Percentiles rank a stretch among this genome's conserved stretches.
Evolutionary conservation across 371 early-diverging fungal genomes (phyloP).

Genomic region (Saksenaea vasiformis): DNA sequence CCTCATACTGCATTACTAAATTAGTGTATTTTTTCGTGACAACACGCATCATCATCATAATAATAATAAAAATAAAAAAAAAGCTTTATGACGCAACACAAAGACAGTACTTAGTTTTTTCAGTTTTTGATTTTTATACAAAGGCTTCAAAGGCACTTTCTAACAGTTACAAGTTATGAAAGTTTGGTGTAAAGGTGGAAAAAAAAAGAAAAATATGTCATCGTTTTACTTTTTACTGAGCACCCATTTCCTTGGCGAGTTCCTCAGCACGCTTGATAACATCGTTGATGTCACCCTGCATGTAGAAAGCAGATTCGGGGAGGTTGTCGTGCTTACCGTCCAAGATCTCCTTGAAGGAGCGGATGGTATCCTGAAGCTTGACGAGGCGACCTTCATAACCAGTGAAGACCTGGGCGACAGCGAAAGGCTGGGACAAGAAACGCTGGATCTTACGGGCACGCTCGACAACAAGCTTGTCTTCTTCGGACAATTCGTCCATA

Average conservation of each 20-base stretch:
- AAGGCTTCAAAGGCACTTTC: conserved; percentile 1
- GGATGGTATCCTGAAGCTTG: conserved; percentile 91
- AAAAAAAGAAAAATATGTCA: background rate
- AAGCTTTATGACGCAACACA: background rate
- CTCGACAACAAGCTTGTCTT: conserved; percentile 97
- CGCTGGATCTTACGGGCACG: conserved; percentile 94
- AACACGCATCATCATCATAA: background rate
- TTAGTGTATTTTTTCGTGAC: background rate
- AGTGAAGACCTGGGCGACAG: conserved; percentile 97
- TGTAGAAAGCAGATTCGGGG: conserved; percentile 96
- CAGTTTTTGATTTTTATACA: background rate
- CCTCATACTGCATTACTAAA: conserved; percentile 49
- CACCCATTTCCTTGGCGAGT: conserved; percentile 29
- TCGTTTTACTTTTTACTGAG: conserved; percentile 14
- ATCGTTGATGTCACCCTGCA: conserved; percentile 95
- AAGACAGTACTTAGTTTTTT: background rate
- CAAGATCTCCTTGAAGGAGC: conserved; percentile 95
- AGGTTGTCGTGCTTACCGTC: conserved; percentile 95
- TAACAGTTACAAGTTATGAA: background rate
- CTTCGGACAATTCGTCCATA: conserved; percentile 97
- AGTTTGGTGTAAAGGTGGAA: background rate
- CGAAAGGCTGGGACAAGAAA: conserved; percentile 98
- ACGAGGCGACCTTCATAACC: conserved; percentile 97
- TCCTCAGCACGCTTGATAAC: conserved; percentile 85
- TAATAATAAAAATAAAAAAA: background rate